Evolutionary conservation across 1,284 basidiomycete species (phyloP).

Genomic region (Fistulinella cinereoalba): DNA sequence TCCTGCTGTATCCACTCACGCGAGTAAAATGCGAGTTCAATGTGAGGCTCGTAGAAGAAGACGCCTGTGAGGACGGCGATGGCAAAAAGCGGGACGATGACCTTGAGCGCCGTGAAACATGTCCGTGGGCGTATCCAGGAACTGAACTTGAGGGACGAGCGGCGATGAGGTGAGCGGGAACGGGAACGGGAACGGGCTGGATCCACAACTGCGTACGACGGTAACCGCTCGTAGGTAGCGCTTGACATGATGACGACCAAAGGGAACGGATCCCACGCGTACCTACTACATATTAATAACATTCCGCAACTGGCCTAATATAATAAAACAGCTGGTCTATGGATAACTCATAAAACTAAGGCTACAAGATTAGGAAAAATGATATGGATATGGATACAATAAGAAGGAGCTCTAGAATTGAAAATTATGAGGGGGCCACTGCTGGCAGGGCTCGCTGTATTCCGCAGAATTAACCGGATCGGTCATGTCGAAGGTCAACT

Average conservation of each 20-base stretch:
- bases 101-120: slow-evolving; percentile 23
- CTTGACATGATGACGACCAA: slow-evolving; percentile 29
- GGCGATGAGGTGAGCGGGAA: slow-evolving; percentile 25
- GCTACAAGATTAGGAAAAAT: too few species aligned
- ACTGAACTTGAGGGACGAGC: slow-evolving; percentile 9
- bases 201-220: slow-evolving; percentile 25
- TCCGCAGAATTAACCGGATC: not conserved
- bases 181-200: slow-evolving; percentile 7
- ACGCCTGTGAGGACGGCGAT: slow-evolving; percentile 47
- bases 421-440: too few species aligned
- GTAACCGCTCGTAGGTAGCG: slow-evolving; percentile 29
- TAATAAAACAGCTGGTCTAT: not conserved
- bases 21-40: slow-evolving; percentile 77
- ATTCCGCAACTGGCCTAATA: not conserved
- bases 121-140: slow-evolving; percentile 25
- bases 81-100: slow-evolving; percentile 36
- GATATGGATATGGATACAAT: too few species aligned
- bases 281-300: not conserved
- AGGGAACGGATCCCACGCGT: not conserved
- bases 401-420: too few species aligned
- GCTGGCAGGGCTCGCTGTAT: not conserved
- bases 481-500: not conserved
- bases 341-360: too few species aligned
- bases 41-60: slow-evolving; percentile 72
- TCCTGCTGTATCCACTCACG: slow-evolving; percentile 72